A percentile compares a stretch with the other conserved stretches of the same genome.
Conservation (phyloP, 2,329 filamentous ascomycete species). For the Penicillium sp. region DNA sequence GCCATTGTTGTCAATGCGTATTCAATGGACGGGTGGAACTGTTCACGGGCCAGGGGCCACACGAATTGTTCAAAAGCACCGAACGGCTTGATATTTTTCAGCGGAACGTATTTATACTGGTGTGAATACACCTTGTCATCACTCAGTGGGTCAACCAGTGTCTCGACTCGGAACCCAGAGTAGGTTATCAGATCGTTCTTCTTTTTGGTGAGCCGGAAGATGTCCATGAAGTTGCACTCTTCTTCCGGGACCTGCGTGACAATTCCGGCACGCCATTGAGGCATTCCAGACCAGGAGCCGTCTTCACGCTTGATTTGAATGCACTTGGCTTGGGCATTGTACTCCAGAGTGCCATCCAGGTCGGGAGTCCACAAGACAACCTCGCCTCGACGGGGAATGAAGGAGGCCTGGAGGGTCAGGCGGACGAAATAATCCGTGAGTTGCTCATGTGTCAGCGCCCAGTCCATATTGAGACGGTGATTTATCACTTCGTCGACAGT, state of each 20-base stretch:
- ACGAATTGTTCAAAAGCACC: conserved; percentile 54
- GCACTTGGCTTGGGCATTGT: conserved; percentile 28
- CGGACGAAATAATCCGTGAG: conserved; percentile 45
- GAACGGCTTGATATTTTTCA: conserved; percentile 57
- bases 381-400: conserved; percentile 56
- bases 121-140: conserved; percentile 52
- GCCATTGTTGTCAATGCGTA: conserved; percentile 55
- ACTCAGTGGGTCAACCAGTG: conserved; percentile 52
- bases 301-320: conserved; percentile 38
- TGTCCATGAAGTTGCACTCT: conserved; percentile 45
- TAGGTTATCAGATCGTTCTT: conserved; percentile 43
- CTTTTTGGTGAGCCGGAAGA: conserved; percentile 42
- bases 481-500: conserved; percentile 46
- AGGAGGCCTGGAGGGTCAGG: conserved; percentile 47
- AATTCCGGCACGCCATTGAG: conserved; percentile 58
- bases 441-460: conserved; percentile 50
- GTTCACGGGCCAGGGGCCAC: conserved; percentile 35
- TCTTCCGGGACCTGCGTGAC: conserved; percentile 53
- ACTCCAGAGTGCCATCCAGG: conserved; percentile 39
- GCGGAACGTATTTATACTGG: conserved; percentile 55
- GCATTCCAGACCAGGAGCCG: conserved; percentile 36
- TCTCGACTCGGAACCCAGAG: conserved; percentile 58
- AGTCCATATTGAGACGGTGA: conserved; percentile 56
- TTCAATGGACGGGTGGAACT: conserved; percentile 54
- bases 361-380: conserved; percentile 53